A percentile compares a stretch with the other conserved stretches of the same genome.
These are phyloP conservation scores for Sphaerulina vaccinii DNA, from an alignment of 2,329 filamentous ascomycete species.

Conservation along the genomic window DNA sequence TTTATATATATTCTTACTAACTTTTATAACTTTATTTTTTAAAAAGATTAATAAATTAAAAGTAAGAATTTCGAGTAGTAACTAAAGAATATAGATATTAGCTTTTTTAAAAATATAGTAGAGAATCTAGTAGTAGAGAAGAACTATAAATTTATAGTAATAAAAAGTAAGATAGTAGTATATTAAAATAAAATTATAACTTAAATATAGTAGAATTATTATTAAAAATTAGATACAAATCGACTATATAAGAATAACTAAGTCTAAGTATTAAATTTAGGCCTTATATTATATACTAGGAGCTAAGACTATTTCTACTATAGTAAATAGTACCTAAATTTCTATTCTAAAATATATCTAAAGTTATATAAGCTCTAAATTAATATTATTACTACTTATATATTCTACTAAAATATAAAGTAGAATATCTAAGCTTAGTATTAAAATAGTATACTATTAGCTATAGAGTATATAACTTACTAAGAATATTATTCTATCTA, in stretches of 20 bases:
- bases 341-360: too few relatives aligned
- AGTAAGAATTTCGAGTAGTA: not conserved
- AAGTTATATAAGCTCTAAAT: too few relatives aligned
- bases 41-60: not conserved
- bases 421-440: too few relatives aligned
- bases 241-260: not conserved
- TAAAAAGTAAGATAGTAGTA: not conserved
- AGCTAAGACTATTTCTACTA: not conserved
- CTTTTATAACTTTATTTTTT: not conserved
- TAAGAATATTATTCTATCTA: too few relatives aligned
- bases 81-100: not conserved
- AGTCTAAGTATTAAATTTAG: too few relatives aligned
- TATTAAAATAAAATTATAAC: not conserved
- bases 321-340: not conserved
- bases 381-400: too few relatives aligned
- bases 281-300: not conserved
- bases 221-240: not conserved
- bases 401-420: too few relatives aligned
- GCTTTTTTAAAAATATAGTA: not conserved
- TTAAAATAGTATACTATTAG: too few relatives aligned
- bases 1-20: not conserved
- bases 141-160: not conserved
- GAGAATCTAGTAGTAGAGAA: not conserved
- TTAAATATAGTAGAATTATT: not conserved
- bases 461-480: too few relatives aligned